These are phyloP conservation scores for Noccaea caerulescens DNA, from an alignment of 345 rosid genomes.

Conservation along the genomic window DNA sequence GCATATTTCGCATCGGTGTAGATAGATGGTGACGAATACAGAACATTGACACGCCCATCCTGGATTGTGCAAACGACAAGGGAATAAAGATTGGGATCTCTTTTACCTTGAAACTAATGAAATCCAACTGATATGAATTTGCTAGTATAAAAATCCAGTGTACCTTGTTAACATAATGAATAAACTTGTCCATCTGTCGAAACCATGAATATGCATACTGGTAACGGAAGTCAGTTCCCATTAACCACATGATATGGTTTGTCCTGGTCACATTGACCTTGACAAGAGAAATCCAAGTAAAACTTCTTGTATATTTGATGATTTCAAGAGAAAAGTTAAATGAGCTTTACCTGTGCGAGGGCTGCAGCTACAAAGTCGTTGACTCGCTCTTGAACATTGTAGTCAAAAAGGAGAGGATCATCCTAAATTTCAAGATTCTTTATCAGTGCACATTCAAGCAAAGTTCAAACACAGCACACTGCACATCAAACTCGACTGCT, in stretches of 20 bases:
- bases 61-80: constrained; percentile 41
- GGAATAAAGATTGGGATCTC: constrained; percentile 13
- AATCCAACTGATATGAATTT: background rate
- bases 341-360: constrained; percentile 64
- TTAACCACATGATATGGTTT: constrained; percentile 91
- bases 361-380: constrained; percentile 87
- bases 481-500: constrained; percentile 4
- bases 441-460: constrained; percentile 33
- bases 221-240: constrained; percentile 97
- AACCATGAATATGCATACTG: constrained; percentile 96
- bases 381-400: constrained; percentile 89
- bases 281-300: constrained; percentile 20
- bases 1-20: constrained; percentile 87
- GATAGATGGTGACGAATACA: constrained; percentile 88
- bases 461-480: constrained; percentile 21
- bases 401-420: constrained; percentile 77
- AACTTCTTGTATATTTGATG: background rate
- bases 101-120: constrained; percentile 16
- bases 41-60: constrained; percentile 96
- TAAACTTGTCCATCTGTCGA: constrained; percentile 96
- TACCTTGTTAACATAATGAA: constrained; percentile 93
- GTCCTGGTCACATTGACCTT: constrained; percentile 92
- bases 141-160: background rate
- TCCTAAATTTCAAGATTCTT: constrained; percentile 55
- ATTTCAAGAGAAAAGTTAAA: background rate